These are phyloP conservation scores for Kazachstania sp. DNA, from an alignment of 1,139 yeast genomes.

Conservation along the genomic window DNA sequence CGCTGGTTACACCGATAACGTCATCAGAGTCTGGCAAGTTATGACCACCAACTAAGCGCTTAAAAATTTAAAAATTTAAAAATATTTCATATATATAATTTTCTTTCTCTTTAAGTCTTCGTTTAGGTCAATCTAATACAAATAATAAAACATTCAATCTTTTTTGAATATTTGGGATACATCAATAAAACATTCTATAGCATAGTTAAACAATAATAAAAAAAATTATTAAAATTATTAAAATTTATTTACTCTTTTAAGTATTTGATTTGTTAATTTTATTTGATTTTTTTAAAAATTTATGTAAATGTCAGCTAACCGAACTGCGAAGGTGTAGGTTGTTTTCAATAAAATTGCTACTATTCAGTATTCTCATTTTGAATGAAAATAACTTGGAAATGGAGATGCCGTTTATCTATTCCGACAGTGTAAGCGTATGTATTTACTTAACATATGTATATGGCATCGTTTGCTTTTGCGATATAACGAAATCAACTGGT, in stretches of 20 bases:
- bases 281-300: background rate
- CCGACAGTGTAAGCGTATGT: too few species aligned
- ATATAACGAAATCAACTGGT: too few species aligned
- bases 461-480: too few species aligned
- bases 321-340: too few species aligned
- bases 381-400: too few species aligned
- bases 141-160: background rate
- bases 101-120: slow-evolving; percentile 6
- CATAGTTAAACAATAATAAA: background rate
- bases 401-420: too few species aligned
- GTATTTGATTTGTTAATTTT: background rate
- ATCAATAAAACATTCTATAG: slow-evolving; percentile 2
- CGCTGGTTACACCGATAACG: slow-evolving; percentile 99
- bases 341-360: too few species aligned
- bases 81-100: slow-evolving; percentile 6
- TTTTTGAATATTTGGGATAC: slow-evolving; percentile 1
- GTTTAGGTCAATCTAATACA: slow-evolving; percentile 6
- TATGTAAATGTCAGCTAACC: too few species aligned
- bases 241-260: background rate
- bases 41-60: slow-evolving; percentile 68
- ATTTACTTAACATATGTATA: too few species aligned
- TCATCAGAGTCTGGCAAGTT: slow-evolving; percentile 99
- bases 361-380: too few species aligned
- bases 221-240: background rate
- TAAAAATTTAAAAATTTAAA: slow-evolving; percentile 4